Percentiles rank a stretch among this genome's conserved stretches.
Conservation (phyloP, 495 filamentous ascomycete genomes). For the Filosporella fistucella region DNA sequence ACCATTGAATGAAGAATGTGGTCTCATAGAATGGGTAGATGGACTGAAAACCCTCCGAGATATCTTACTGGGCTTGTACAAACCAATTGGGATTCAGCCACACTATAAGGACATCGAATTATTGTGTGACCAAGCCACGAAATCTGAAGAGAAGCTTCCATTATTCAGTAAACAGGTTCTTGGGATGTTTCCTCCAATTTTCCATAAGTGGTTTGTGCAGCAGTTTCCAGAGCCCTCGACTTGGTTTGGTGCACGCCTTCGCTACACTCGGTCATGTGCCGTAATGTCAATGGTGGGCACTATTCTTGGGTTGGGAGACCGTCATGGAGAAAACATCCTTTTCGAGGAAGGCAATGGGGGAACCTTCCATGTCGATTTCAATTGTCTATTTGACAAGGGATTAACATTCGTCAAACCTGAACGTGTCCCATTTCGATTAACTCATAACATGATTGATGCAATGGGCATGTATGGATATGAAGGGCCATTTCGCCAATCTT, state of each 20-base stretch:
- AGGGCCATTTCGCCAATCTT: conserved; percentile 85
- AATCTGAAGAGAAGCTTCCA: conserved; percentile 39
- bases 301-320: conserved; percentile 89
- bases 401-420: conserved; percentile 94
- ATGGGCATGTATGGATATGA: conserved; percentile 93
- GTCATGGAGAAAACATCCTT: conserved; percentile 97
- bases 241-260: conserved; percentile 88
- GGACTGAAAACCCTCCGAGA: conserved; percentile 91
- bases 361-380: conserved; percentile 97
- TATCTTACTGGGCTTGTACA: conserved; percentile 75
- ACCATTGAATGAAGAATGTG: conserved; percentile 95
- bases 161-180: conserved; percentile 70
- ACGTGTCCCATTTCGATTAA: conserved; percentile 93
- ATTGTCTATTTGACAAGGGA: conserved; percentile 99
- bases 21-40: conserved; percentile 98
- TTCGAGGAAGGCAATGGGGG: conserved; percentile 94
- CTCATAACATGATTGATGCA: conserved; percentile 96
- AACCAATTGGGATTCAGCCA: conserved; percentile 56
- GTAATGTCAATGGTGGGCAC: conserved; percentile 98
- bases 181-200: conserved; percentile 67
- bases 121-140: conserved; percentile 42
- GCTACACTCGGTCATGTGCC: conserved; percentile 88
- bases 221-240: conserved; percentile 88
- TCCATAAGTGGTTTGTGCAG: conserved; percentile 92
- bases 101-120: conserved; percentile 42